Evolutionary conservation across 1,139 yeast species (phyloP), one percentile per base, ranked within the genome.

Genomic region (Sugiyamaella neomexicana): DNA sequence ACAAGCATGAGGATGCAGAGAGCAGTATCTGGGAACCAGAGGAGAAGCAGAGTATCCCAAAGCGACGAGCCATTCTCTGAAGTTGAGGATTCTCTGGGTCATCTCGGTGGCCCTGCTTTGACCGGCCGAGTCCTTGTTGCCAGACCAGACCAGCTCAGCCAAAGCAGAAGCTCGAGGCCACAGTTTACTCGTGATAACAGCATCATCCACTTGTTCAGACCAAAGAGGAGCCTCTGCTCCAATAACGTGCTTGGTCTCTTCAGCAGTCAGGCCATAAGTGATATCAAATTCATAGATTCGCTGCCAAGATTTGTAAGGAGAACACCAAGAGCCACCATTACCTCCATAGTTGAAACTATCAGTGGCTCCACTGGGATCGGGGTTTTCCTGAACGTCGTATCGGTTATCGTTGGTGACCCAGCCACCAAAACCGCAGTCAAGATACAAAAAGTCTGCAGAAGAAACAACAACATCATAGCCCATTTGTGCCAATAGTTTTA

Each of bases 161-260:
- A 77, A 68, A 1, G 81, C 80, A 7, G 80, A 79, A 6, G 77
- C 63, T 50, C 82, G 64, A 1, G 81, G 80, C 82, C 82, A 78
- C 27, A 76, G 58, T 62, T 72, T 75, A n/a, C 61, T 60, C n/a
- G 75, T 74, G 38, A 76, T 63, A 16, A 72, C 74, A 1, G 68
- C 58, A 10, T 71, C 65, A 59, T 78, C 81, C 5, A 68, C 74
- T 60, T 73, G 77, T 60, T 77, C 81, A 0, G 78, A 65, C 80
- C 81, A 78, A 36, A 77, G 61, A 1, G 78, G 74, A 9, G 71
- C 79, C 56, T 77, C 80, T 1, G 75, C 80, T 2, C 82, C 82
- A 39, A 75, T 57, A 20, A 78, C 69, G 51, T 71, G 77, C 31
- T 61, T 50, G 9, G 60, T 58, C 59, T 78, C 75, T 1, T 55